phyloP scores from a whole-genome alignment of 2,329 filamentous ascomycete species.

The Claviceps paspali region DNA sequence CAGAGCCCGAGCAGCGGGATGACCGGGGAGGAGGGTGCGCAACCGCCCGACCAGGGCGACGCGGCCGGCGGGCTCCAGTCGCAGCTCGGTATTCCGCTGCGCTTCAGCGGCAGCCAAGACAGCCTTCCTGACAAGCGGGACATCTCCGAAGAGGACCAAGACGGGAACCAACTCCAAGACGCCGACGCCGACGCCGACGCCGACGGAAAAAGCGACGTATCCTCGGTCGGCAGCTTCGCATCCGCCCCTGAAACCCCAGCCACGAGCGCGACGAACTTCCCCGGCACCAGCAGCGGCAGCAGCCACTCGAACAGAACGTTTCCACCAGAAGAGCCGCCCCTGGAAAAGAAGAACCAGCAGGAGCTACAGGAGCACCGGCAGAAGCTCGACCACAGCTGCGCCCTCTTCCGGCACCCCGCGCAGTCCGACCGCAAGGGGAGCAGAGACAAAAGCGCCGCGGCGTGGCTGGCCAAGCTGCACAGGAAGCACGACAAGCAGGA shows the following conservation, averaged over 20 bases:
- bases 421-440: constrained; percentile 30
- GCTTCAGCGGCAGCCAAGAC: constrained; percentile 13
- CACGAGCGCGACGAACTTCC: no score
- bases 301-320: no score
- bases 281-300: no score
- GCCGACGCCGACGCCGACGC: not conserved
- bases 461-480: constrained; percentile 38
- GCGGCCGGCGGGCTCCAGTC: constrained; percentile 18
- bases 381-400: constrained; percentile 48
- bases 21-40: not conserved
- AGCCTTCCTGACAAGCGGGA: constrained; percentile 11
- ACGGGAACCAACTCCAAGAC: no score
- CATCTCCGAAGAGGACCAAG: constrained; percentile 14
- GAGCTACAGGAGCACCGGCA: constrained; percentile 45
- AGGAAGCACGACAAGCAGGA: constrained; percentile 52
- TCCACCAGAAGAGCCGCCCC: no score
- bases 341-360: constrained; percentile 45
- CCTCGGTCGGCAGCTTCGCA: constrained; percentile 32
- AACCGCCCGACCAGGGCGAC: constrained; percentile 2
- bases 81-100: constrained; percentile 14
- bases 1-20: no score
- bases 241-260: constrained; percentile 34
- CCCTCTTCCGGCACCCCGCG: constrained; percentile 35
- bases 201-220: constrained; percentile 24
- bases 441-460: constrained; percentile 31